Evolutionary conservation across 345 rosid species (phyloP).

Genomic region (Aquilaria malaccensis): DNA sequence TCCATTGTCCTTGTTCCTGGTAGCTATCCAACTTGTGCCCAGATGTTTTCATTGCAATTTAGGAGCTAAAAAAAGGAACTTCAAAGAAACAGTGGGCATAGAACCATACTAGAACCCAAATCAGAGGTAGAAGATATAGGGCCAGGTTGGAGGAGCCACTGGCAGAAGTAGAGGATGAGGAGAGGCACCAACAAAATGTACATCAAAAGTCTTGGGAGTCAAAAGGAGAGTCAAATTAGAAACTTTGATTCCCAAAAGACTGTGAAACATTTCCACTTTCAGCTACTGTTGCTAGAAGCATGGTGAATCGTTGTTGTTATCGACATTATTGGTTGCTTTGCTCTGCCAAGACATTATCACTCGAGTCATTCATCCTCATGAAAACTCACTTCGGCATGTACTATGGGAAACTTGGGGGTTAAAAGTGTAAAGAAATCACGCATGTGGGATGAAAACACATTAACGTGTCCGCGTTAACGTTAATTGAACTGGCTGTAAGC

Average conservation of each 20-base stretch:
- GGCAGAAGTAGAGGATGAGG: conserved; percentile 45
- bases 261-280: conserved; percentile 72
- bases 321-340: conserved; percentile 25
- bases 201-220: conserved; percentile 25
- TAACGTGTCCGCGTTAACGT: no score
- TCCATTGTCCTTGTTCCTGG: no score
- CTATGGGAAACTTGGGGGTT: no score
- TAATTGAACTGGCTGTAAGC: no score
- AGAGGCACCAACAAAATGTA: conserved; percentile 26
- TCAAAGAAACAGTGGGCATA: conserved; percentile 3
- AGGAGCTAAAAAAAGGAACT: not conserved
- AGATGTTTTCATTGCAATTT: not conserved
- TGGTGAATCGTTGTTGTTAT: conserved; percentile 11
- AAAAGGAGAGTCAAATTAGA: conserved; percentile 15
- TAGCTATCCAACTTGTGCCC: no score
- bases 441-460: no score
- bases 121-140: conserved; percentile 79
- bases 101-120: conserved; percentile 56
- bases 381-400: conserved; percentile 6
- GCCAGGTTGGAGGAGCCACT: conserved; percentile 35
- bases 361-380: conserved; percentile 41
- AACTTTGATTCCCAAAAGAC: conserved; percentile 67
- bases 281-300: conserved; percentile 22
- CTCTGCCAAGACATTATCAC: conserved; percentile 35
- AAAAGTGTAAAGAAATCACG: no score